Evolutionary conservation across 345 rosid genomes (phyloP).

Genomic region (Capsella bursapastoris): DNA sequence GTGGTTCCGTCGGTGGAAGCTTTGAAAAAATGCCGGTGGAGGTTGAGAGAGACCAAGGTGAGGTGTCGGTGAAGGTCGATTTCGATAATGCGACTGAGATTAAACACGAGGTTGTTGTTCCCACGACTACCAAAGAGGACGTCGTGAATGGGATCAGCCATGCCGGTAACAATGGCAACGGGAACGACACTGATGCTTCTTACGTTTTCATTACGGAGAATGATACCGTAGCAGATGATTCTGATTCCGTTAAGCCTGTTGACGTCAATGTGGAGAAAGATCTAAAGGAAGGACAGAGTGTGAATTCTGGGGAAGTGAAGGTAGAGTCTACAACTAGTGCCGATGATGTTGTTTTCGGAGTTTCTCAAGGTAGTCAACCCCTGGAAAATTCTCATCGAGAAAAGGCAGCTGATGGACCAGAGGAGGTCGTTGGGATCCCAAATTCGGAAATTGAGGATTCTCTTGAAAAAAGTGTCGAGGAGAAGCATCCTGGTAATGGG

Average conservation of each 20-base stretch:
- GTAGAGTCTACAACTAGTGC: constrained; percentile 22
- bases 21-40: constrained; percentile 58
- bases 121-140: constrained; percentile 41
- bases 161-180: constrained; percentile 43
- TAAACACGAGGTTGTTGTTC: constrained; percentile 38
- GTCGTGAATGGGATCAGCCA: constrained; percentile 48
- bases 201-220: constrained; percentile 52
- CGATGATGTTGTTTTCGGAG: constrained; percentile 31
- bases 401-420: constrained; percentile 12
- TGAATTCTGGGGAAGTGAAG: constrained; percentile 31
- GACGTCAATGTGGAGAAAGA: constrained; percentile 34
- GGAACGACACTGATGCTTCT: constrained; percentile 43
- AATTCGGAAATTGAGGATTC: constrained; percentile 22
- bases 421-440: constrained; percentile 31
- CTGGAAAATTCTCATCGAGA: constrained; percentile 24
- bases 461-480: constrained; percentile 18
- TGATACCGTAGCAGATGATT: constrained; percentile 46
- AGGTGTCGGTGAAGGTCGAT: constrained; percentile 47
- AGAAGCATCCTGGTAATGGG: constrained; percentile 26
- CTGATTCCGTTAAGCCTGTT: constrained; percentile 36
- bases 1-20: constrained; percentile 42
- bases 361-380: constrained; percentile 31
- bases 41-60: constrained; percentile 50
- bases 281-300: constrained; percentile 19
- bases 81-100: constrained; percentile 41